Evolutionary conservation across 768 basidiomycete genomes (phyloP), one percentile per base, ranked within the genome.

Genomic region (Lyophyllum decastes): DNA sequence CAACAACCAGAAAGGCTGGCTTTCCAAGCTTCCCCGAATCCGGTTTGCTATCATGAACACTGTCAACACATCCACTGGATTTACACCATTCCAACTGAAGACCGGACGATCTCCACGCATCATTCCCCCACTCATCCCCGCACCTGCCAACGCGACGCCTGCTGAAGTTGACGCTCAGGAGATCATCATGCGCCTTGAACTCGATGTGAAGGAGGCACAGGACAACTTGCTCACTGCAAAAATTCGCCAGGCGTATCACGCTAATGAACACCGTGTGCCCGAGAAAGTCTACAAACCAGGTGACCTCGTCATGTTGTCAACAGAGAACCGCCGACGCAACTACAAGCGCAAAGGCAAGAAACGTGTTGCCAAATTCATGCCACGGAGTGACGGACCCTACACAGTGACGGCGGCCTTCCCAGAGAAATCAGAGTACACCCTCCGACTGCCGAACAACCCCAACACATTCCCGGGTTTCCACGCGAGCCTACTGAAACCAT

Each of bases 351-450:
- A 60, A 16, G 73, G 71, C 0, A 62, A 69, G 2, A 64, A 68
- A 4, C 61, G 68, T 0, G 74, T 74, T 0, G 76, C 74, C 0
- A 82, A 82, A 49, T 79, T 80, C 52, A 74, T 82, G 67, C 73
- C 76, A 0, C 54, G 70, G 0, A 76, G 57, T 17, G 73, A 79
- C 51, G 68, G 75, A 0, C 70, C 69, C 3, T 72, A 66, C 55
- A 53, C 17, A 1, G 47, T 72, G 2, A 52, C 55, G 4, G 34
- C 50, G 2, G 53, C 63, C 4, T 16, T 61, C 38, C 60, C 61
- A 0, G 61, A 46, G 16, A 14, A 22, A 22, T 46, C 45, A 14
- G 45, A 46, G 57, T 6, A 64, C 54, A 1, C 73, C 69, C 0
- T 49, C 11, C 48, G 27, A 6, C 34, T 33, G 9, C 27, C 48